Percentiles rank a stretch among this genome's conserved stretches.
These are phyloP conservation scores for Cryphonectria japonica DNA, from an alignment of 2,329 filamentous ascomycete genomes.

Conservation along the genomic window DNA sequence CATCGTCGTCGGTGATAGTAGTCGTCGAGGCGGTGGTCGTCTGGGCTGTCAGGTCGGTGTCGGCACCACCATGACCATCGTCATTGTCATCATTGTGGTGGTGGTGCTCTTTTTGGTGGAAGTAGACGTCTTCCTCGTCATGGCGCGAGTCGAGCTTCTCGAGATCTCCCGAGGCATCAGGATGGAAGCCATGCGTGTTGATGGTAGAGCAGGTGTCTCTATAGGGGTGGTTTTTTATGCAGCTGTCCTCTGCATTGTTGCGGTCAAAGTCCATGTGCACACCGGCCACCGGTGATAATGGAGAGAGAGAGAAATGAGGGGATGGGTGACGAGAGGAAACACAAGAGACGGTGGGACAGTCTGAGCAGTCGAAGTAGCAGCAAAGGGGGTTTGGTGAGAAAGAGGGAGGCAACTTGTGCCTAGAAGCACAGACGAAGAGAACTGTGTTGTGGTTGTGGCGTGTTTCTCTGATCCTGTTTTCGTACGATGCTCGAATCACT, in stretches of 20 bases:
- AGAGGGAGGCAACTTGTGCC: neutral
- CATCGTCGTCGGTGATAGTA: neutral
- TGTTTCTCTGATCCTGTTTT: conserved; percentile 8
- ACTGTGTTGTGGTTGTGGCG: neutral
- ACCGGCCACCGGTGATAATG: conserved; percentile 2
- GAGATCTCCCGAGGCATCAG: conserved; percentile 24
- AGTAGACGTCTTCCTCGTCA: conserved; percentile 22
- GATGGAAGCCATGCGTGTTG: conserved; percentile 21
- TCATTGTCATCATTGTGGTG: neutral
- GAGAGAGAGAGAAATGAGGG: neutral
- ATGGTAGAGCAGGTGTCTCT: conserved; percentile 20
- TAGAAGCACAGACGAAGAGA: conserved; percentile 1
- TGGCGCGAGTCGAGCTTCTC: conserved; percentile 28
- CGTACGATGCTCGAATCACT: neutral
- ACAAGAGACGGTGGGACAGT: neutral
- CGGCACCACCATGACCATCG: too few species aligned
- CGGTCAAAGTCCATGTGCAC: conserved; percentile 38
- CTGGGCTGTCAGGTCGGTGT: conserved; percentile 17
- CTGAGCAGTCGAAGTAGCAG: neutral
- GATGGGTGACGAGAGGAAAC: neutral
- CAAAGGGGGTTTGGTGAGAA: neutral
- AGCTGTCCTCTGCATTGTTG: conserved; percentile 45
- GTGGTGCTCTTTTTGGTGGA: conserved; percentile 21
- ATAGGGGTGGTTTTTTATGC: conserved; percentile 41
- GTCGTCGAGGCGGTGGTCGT: conserved; percentile 11